A percentile compares a stretch with the other conserved stretches of the same genome.
phyloP scores from a whole-genome alignment of 345 rosid species.

The Acer negundo region DNA sequence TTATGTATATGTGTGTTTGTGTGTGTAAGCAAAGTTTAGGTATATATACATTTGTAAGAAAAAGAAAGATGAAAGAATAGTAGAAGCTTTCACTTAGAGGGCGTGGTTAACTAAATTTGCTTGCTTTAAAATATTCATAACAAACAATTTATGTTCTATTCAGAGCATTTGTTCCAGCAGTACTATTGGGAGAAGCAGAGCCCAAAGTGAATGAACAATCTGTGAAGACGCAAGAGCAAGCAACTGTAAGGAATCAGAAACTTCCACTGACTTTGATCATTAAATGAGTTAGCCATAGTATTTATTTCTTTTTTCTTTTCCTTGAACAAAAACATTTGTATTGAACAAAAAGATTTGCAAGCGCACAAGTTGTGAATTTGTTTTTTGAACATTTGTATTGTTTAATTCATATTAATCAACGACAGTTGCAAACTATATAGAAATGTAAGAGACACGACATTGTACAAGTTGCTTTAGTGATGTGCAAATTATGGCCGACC shows the following conservation, averaged over 20 bases:
- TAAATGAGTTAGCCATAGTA: neutral
- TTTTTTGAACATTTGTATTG: neutral
- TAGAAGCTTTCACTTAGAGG: conserved; percentile 1
- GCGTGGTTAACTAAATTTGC: neutral
- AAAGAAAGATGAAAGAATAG: neutral
- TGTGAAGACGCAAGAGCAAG: conserved; percentile 67
- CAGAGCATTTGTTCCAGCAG: conserved; percentile 99
- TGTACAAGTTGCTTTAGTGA: neutral
- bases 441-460: neutral
- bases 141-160: conserved; percentile 29
- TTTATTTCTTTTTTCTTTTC: too few relatives aligned
- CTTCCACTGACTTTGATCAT: neutral
- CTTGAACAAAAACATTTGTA: too few relatives aligned
- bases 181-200: conserved; percentile 90
- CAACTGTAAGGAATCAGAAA: conserved; percentile 48
- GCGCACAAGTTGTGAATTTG: too few relatives aligned
- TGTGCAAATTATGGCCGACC: neutral
- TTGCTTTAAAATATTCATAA: too few relatives aligned
- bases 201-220: conserved; percentile 75
- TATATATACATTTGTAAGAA: too few relatives aligned
- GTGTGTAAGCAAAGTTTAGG: too few relatives aligned
- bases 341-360: too few relatives aligned
- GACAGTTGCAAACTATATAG: neutral
- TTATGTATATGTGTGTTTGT: too few relatives aligned
- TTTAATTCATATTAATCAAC: neutral